phyloP scores from a whole-genome alignment of 257 asterid species.

The Salvia miltiorrhiza region DNA sequence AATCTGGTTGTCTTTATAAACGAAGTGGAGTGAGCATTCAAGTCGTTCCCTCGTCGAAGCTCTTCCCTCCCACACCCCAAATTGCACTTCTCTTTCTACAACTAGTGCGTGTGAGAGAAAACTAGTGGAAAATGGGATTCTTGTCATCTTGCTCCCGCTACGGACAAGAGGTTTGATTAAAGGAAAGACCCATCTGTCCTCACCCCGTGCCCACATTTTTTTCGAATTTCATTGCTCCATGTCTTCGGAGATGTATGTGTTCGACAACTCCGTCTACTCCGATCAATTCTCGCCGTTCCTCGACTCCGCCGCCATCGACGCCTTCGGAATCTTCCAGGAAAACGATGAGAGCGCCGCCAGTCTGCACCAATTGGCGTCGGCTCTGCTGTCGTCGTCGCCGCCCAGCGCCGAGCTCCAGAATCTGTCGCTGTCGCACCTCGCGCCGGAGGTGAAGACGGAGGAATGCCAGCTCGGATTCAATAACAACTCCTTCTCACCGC shows the following conservation, averaged over 20 bases:
- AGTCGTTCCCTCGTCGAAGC: slow-evolving; percentile 28
- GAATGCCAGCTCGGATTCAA: slow-evolving; percentile 38
- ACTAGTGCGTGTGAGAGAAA: slow-evolving; percentile 3
- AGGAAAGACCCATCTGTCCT: slow-evolving; percentile 16
- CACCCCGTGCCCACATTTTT: slow-evolving; percentile 8
- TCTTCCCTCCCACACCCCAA: slow-evolving; percentile 12
- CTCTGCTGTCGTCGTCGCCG: slow-evolving; percentile 54
- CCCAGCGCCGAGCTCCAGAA: slow-evolving; percentile 56
- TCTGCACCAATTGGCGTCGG: slow-evolving; percentile 41
- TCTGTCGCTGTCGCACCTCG: slow-evolving; percentile 39
- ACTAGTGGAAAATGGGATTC: slow-evolving; percentile 27
- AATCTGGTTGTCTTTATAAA: slow-evolving; percentile 40
- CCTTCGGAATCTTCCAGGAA: slow-evolving; percentile 30
- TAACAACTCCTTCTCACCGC: slow-evolving; percentile 27
- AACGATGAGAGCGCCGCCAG: slow-evolving; percentile 22
- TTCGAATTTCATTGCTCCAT: slow-evolving; percentile 25
- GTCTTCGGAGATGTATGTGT: slow-evolving; percentile 63
- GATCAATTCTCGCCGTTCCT: slow-evolving; percentile 55
- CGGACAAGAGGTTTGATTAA: slow-evolving; percentile 36
- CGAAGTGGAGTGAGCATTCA: slow-evolving; percentile 30
- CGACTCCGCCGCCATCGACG: slow-evolving; percentile 32
- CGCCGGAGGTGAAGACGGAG: slow-evolving; percentile 49
- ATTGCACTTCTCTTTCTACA: background rate
- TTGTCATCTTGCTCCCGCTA: slow-evolving; percentile 45
- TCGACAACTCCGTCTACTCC: slow-evolving; percentile 51